Conservation (phyloP, 768 basidiomycete species). For the Mycena haematopus region DNA sequence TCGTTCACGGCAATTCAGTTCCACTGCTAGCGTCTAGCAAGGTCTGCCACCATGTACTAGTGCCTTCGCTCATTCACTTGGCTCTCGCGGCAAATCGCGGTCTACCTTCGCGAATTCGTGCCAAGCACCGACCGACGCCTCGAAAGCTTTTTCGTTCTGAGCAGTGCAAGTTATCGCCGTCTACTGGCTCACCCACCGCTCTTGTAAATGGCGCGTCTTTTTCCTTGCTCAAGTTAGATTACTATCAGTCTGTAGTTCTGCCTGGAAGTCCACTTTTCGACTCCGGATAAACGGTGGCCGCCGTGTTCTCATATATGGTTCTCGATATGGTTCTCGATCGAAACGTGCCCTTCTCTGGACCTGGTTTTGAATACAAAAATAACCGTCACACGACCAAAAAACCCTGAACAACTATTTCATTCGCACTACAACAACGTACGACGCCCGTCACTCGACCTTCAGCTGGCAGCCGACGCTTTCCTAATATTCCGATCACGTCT, state of each 20-base stretch:
- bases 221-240: not conserved
- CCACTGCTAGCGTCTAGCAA: not conserved
- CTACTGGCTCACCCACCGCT: not conserved
- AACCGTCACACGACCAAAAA: slow-evolving; percentile 10
- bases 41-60: not conserved
- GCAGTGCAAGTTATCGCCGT: not conserved
- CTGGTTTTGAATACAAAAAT: not conserved
- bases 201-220: not conserved
- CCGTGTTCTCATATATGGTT: not conserved
- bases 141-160: not conserved
- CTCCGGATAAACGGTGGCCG: too few relatives aligned
- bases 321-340: not conserved
- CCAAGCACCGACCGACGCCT: not conserved
- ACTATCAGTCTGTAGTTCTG: not conserved
- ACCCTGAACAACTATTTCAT: not conserved
- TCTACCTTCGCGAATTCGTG: not conserved
- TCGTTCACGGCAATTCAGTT: not conserved
- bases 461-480: not conserved
- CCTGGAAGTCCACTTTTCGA: not conserved
- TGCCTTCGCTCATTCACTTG: not conserved
- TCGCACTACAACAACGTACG: not conserved
- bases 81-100: too few relatives aligned
- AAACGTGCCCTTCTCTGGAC: not conserved
- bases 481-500: slow-evolving; percentile 7
- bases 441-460: slow-evolving; percentile 1